Conservation (phyloP, 2,329 filamentous ascomycete species). For the Rhexocercosporidium sp. region DNA sequence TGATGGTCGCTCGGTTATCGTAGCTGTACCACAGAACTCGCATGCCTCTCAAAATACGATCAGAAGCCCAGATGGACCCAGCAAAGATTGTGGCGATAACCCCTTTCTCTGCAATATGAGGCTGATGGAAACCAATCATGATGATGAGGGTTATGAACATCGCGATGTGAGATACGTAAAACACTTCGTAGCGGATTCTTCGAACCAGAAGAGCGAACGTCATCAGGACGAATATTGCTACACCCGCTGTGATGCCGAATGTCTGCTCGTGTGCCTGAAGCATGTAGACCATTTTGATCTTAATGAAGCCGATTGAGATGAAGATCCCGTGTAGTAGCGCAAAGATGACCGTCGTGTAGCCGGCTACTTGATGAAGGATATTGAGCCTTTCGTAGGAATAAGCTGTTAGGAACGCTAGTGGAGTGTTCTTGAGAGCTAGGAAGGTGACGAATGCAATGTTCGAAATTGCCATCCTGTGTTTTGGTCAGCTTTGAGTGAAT, state of each 20-base stretch:
- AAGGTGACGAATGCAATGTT: slow-evolving; percentile 60
- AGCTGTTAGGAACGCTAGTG: slow-evolving; percentile 56
- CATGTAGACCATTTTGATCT: slow-evolving; percentile 47
- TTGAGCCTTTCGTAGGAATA: slow-evolving; percentile 66
- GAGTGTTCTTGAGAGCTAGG: slow-evolving; percentile 63
- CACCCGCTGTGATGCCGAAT: slow-evolving; percentile 53
- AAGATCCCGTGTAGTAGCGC: slow-evolving; percentile 52
- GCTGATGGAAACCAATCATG: slow-evolving; percentile 57
- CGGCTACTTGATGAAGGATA: slow-evolving; percentile 59
- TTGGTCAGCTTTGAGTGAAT: slow-evolving; percentile 27
- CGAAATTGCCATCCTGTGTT: slow-evolving; percentile 50
- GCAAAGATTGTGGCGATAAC: slow-evolving; percentile 50
- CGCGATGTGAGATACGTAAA: slow-evolving; percentile 57
- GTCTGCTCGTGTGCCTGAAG: slow-evolving; percentile 34
- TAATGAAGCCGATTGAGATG: slow-evolving; percentile 13
- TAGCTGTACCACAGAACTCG: slow-evolving; percentile 51
- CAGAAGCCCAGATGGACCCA: slow-evolving; percentile 55
- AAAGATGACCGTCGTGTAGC: slow-evolving; percentile 53
- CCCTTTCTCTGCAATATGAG: slow-evolving; percentile 47
- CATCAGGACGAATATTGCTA: slow-evolving; percentile 46
- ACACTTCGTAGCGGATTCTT: slow-evolving; percentile 58
- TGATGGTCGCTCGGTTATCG: slow-evolving; percentile 58
- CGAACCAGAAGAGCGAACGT: slow-evolving; percentile 25
- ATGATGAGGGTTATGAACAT: slow-evolving; percentile 56
- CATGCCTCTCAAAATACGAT: slow-evolving; percentile 54